Percentiles rank a stretch among this genome's conserved stretches.
These are phyloP conservation scores for Lecanoromycetidae sp. DNA, from an alignment of 2,329 filamentous ascomycete species.

Conservation along the genomic window DNA sequence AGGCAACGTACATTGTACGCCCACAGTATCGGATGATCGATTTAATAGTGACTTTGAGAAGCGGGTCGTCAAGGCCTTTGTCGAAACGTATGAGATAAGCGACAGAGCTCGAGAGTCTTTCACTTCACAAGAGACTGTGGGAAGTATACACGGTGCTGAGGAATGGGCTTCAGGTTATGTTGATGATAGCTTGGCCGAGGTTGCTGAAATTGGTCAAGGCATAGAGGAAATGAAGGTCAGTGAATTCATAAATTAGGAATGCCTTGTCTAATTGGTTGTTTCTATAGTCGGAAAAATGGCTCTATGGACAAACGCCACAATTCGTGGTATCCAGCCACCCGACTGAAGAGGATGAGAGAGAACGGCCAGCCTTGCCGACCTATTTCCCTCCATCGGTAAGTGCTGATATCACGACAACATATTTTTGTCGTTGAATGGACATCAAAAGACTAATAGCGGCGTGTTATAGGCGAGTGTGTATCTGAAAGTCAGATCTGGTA, in stretches of 20 bases:
- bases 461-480: constrained; percentile 29
- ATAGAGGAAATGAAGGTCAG: constrained; percentile 13
- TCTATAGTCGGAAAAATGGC: constrained; percentile 54
- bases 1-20: constrained; percentile 55
- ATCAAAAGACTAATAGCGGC: constrained; percentile 3
- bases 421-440: constrained; percentile 5
- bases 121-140: constrained; percentile 37
- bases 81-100: constrained; percentile 8
- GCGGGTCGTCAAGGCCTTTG: constrained; percentile 22
- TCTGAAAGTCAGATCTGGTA: constrained; percentile 30
- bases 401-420: neutral
- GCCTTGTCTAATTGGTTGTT: neutral
- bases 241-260: neutral
- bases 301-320: constrained; percentile 72
- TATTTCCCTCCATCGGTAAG: constrained; percentile 38
- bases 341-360: constrained; percentile 45
- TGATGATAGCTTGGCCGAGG: constrained; percentile 37
- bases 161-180: constrained; percentile 34
- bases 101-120: constrained; percentile 26
- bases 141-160: constrained; percentile 21
- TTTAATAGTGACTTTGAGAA: constrained; percentile 31
- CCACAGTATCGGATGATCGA: constrained; percentile 29
- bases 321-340: constrained; percentile 59
- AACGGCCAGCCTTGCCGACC: constrained; percentile 40
- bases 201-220: constrained; percentile 48